These are phyloP conservation scores for Aspergillus brunneoviolaceus DNA, from an alignment of 2,329 filamentous ascomycete species.

Conservation along the genomic window DNA sequence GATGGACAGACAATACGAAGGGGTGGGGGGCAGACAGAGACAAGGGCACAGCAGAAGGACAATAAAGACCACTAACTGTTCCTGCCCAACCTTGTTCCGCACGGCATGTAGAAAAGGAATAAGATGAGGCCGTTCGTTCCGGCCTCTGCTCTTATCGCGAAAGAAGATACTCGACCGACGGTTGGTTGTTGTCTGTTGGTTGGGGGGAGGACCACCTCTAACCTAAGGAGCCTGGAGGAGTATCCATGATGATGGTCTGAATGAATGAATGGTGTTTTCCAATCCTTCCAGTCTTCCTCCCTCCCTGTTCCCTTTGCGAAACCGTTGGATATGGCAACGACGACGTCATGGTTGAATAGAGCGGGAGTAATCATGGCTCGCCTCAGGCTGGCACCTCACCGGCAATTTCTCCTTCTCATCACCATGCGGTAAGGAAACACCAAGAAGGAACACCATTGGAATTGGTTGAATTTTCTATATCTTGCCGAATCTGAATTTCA, in stretches of 20 bases:
- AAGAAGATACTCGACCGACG: too few species aligned
- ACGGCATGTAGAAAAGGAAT: neutral
- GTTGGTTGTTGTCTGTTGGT: neutral
- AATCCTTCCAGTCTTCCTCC: neutral
- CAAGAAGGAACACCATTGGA: neutral
- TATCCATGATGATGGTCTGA: too few species aligned
- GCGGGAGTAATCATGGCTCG: neutral
- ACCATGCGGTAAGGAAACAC: neutral
- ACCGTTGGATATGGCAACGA: conserved; percentile 2
- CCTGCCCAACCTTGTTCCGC: neutral
- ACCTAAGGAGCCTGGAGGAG: too few species aligned
- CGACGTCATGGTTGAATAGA: conserved; percentile 6
- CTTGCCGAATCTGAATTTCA: too few species aligned
- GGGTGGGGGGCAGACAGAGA: neutral
- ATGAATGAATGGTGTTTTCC: too few species aligned
- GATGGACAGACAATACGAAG: neutral
- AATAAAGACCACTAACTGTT: neutral
- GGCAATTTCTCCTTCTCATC: neutral
- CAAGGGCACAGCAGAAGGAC: neutral
- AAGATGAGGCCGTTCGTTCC: neutral
- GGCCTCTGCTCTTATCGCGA: neutral
- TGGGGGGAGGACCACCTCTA: too few species aligned
- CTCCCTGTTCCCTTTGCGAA: neutral
- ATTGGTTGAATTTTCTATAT: too few species aligned
- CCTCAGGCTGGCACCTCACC: neutral